Evolutionary conservation across 805 yeast species (phyloP).

Genomic region (Saturnispora gosingensis): DNA sequence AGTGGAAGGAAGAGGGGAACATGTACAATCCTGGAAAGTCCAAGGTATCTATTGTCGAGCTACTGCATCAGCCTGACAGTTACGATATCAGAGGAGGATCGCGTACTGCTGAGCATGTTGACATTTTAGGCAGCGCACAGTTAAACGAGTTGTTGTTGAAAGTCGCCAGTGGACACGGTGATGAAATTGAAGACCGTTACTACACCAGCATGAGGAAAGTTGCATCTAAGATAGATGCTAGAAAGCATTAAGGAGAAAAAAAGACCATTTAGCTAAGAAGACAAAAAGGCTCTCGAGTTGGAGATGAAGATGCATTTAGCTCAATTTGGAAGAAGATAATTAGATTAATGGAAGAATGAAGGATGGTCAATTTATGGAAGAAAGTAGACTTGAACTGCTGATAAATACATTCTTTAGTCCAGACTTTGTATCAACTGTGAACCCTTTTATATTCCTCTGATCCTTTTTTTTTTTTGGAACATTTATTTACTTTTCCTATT

Average conservation of each 20-base stretch:
- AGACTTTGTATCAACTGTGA: no score
- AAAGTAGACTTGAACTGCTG: no score
- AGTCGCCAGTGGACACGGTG: slow-evolving; percentile 78
- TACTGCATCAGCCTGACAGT: slow-evolving; percentile 85
- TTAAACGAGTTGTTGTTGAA: slow-evolving; percentile 75
- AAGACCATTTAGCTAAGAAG: background rate
- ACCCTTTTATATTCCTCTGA: background rate
- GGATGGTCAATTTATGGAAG: background rate
- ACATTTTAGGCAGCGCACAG: slow-evolving; percentile 87
- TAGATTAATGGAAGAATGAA: background rate
- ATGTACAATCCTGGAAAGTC: slow-evolving; percentile 73
- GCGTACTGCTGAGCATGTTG: slow-evolving; percentile 96
- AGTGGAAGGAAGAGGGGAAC: slow-evolving; percentile 62
- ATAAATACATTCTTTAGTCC: no score
- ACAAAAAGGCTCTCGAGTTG: background rate
- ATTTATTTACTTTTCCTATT: background rate
- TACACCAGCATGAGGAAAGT: slow-evolving; percentile 42
- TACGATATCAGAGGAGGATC: slow-evolving; percentile 97
- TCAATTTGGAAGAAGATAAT: no score
- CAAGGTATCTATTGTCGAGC: slow-evolving; percentile 74
- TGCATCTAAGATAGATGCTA: slow-evolving; percentile 8
- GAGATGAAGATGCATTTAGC: background rate
- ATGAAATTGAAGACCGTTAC: slow-evolving; percentile 48
- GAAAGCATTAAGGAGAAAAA: background rate
- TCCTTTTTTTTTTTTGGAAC: background rate